A percentile compares a stretch with the other conserved stretches of the same genome.
Evolutionary conservation across 805 yeast genomes (phyloP).

Genomic region (Yamadazyma akitaensis): DNA sequence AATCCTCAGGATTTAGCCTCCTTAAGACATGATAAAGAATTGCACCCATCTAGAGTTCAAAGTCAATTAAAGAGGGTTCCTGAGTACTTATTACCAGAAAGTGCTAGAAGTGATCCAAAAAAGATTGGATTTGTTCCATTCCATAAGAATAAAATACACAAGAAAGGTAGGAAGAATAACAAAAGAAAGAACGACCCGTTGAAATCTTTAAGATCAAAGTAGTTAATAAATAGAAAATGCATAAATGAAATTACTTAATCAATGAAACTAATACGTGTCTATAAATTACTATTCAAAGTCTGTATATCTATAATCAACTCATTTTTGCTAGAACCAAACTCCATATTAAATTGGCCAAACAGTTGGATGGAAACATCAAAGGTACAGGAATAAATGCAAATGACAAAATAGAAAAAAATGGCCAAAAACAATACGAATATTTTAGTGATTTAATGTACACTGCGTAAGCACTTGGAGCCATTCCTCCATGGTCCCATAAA

Average conservation of each 20-base stretch:
- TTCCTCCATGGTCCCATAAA: slow-evolving; percentile 53
- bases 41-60: slow-evolving; percentile 80
- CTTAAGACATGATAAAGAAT: slow-evolving; percentile 86
- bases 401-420: slow-evolving; percentile 49
- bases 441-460: slow-evolving; percentile 47
- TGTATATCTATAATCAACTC: slow-evolving; percentile 8
- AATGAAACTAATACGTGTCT: not conserved
- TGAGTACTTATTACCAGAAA: slow-evolving; percentile 81
- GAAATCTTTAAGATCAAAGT: slow-evolving; percentile 38
- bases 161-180: slow-evolving; percentile 34
- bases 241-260: not conserved
- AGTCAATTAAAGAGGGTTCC: slow-evolving; percentile 89
- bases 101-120: slow-evolving; percentile 54
- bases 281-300: not conserved
- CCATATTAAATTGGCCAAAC: slow-evolving; percentile 56
- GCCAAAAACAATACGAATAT: slow-evolving; percentile 58
- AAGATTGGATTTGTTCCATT: slow-evolving; percentile 74
- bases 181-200: slow-evolving; percentile 60
- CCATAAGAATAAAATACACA: slow-evolving; percentile 48
- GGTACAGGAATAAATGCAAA: slow-evolving; percentile 48
- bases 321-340: slow-evolving; percentile 46
- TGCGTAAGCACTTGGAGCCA: slow-evolving; percentile 29
- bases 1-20: slow-evolving; percentile 91
- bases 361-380: slow-evolving; percentile 57
- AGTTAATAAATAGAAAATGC: slow-evolving; percentile 1